A percentile compares a stretch with the other conserved stretches of the same genome.
Evolutionary conservation across 2,329 filamentous ascomycete genomes (phyloP).

Genomic region (Fusarium newnesense): DNA sequence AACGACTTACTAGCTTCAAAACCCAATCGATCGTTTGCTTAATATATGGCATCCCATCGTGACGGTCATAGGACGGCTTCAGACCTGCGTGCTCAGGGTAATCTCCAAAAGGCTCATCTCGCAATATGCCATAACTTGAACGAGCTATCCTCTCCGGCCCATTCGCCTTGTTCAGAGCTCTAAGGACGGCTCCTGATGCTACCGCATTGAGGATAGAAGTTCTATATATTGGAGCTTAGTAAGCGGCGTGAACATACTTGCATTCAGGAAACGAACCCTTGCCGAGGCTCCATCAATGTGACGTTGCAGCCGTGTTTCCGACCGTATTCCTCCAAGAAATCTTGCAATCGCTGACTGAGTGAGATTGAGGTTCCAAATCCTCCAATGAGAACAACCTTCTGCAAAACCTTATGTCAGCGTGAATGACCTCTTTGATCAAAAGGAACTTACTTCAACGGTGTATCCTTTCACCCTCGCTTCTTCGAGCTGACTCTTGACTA

Average conservation of each 20-base stretch:
- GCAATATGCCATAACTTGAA: constrained; percentile 1
- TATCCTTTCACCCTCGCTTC: fast-evolving
- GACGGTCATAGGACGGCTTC: fast-evolving
- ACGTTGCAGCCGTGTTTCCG: fast-evolving
- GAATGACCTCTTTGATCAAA: fast-evolving
- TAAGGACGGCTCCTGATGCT: background rate
- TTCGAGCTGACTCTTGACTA: background rate
- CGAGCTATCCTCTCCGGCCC: background rate
- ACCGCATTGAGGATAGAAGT: background rate
- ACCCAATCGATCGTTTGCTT: background rate
- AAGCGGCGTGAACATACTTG: fast-evolving
- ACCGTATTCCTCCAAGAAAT: fast-evolving
- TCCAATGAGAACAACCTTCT: constrained; percentile 12
- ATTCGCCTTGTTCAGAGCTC: background rate
- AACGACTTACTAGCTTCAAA: background rate
- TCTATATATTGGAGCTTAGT: fast-evolving
- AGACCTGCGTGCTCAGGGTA: background rate
- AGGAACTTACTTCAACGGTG: fast-evolving
- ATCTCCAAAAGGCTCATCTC: background rate
- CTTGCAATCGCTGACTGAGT: fast-evolving
- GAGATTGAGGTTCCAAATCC: constrained; percentile 3
- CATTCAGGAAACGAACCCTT: background rate
- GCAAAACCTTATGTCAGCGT: fast-evolving
- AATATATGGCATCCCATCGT: background rate
- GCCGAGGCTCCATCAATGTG: background rate